Evolutionary conservation across 1,284 basidiomycete species (phyloP), one percentile per base, ranked within the genome.

Genomic region (Coriolopsis trogii): DNA sequence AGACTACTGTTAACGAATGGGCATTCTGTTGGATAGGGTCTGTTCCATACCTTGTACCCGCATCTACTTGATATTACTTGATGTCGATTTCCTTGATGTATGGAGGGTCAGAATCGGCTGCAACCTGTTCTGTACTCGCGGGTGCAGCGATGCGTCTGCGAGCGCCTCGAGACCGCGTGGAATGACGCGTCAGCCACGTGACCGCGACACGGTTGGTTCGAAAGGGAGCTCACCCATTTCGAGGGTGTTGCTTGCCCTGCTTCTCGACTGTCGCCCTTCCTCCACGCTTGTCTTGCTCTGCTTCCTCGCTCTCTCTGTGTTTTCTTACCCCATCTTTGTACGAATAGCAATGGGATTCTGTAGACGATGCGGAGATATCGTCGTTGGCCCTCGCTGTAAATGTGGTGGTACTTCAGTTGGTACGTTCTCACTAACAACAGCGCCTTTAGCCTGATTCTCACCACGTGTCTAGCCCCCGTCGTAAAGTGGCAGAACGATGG

Each of bases 311-410:
- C 30, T 53, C 47, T 25, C 37, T 18, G 39, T 36, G 40, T 50
- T 45, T 39, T 49, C 44, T 15, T 15, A 15, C 16, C 39, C 12
- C 13, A 26, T 43, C 20, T 49, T 34, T 56, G 48, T 54, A 50
- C 25, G n/a, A 46, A 46, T 38, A 42, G 33, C 38, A 15, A 91
- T 91, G 89, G 87, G 85, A 23, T 91, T 91, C 61, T 91, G 89
- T 70, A 78, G 87, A 56, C 77, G 87, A 68, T 91, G 89, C 61
- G 89, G 89, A 55, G 85, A 91, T 57, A 90, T 91, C 54, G 88
- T 91, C 24, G 64, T 75, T 38, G 84, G 82, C 38, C 68, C 72
- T 41, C 82, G 84, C 48, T 90, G 89, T 69, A 85, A 82, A 70
- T 91, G 89, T 69, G 89, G 89, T 59, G 89, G 89, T 46, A 73